These are phyloP conservation scores for Plasmodium knowlesi DNA, from an alignment of 169 alveolate genomes.

Conservation along the genomic window DNA sequence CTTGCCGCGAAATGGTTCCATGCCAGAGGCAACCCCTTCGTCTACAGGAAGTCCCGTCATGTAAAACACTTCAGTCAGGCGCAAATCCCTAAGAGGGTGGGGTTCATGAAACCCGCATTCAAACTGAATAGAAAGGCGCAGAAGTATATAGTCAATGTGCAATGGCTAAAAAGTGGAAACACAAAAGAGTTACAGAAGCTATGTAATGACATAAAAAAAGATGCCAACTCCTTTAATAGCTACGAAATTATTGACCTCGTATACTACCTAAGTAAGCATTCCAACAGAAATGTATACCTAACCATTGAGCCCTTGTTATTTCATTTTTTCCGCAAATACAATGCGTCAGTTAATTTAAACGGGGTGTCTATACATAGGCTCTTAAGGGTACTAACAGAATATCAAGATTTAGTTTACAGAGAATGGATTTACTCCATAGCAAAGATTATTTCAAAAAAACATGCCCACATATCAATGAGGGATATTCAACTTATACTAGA, in stretches of 20 bases:
- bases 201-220: slow-evolving; percentile 62
- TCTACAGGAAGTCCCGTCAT: not conserved
- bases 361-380: slow-evolving; percentile 77
- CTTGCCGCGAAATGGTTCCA: slow-evolving; percentile 5
- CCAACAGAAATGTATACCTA: slow-evolving; percentile 60
- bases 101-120: slow-evolving; percentile 69
- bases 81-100: slow-evolving; percentile 69
- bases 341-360: slow-evolving; percentile 47
- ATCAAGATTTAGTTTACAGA: slow-evolving; percentile 84
- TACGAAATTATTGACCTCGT: slow-evolving; percentile 62
- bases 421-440: slow-evolving; percentile 86
- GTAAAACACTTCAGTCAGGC: slow-evolving; percentile 27
- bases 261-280: slow-evolving; percentile 46
- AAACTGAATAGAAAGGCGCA: slow-evolving; percentile 72
- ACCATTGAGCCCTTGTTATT: slow-evolving; percentile 69
- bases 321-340: slow-evolving; percentile 69
- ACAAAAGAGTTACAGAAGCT: slow-evolving; percentile 55
- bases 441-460: slow-evolving; percentile 79
- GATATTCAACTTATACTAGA: slow-evolving; percentile 84
- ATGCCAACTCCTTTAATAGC: slow-evolving; percentile 58
- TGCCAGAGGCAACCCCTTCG: not conserved
- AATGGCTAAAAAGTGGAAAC: slow-evolving; percentile 63
- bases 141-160: slow-evolving; percentile 66
- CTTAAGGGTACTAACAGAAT: slow-evolving; percentile 82
- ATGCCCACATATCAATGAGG: slow-evolving; percentile 83